Evolutionary conservation across 495 filamentous ascomycete genomes (phyloP).

Genomic region (Penicillium odoratum): DNA sequence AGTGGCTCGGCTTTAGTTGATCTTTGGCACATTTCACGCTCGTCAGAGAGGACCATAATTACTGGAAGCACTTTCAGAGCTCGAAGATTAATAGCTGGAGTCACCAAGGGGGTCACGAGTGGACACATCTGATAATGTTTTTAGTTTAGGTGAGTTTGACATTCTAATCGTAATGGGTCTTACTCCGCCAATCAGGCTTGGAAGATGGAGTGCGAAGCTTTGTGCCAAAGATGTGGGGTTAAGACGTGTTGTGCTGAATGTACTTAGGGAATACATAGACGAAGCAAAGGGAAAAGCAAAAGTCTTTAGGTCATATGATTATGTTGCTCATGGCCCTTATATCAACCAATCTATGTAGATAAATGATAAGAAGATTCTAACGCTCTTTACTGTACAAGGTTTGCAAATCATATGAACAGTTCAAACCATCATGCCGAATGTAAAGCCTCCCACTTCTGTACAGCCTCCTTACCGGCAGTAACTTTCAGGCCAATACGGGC

Average conservation of each 20-base stretch:
- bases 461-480: slow-evolving; percentile 73
- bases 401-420: background rate
- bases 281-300: background rate
- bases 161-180: background rate
- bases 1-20: background rate
- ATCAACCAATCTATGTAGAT: background rate
- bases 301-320: background rate
- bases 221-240: slow-evolving; percentile 1
- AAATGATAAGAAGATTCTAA: background rate
- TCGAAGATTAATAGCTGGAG: background rate
- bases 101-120: background rate
- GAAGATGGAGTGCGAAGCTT: background rate
- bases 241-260: too few relatives aligned
- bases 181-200: background rate
- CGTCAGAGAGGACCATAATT: background rate
- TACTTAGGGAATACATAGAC: background rate
- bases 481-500: slow-evolving; percentile 82
- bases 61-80: background rate
- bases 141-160: too few relatives aligned
- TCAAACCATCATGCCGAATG: slow-evolving; percentile 16
- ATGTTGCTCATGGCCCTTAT: background rate
- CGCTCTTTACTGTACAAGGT: background rate
- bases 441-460: slow-evolving; percentile 62
- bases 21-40: background rate
- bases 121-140: background rate